phyloP scores from a whole-genome alignment of 129 eudicot species.

The Pulicaria dysenterica region DNA sequence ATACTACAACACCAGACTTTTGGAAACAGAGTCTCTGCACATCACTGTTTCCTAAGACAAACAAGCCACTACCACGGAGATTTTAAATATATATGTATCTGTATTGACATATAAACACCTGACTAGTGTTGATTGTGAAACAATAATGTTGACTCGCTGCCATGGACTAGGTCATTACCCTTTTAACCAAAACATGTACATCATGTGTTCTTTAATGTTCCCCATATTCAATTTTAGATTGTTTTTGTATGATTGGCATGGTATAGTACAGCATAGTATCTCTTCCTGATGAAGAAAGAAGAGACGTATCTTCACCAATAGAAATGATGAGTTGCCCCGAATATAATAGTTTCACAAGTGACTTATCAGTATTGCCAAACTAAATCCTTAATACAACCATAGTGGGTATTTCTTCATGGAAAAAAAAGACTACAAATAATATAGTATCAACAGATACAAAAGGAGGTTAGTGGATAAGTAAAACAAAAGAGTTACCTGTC shows the following conservation, averaged over 20 bases:
- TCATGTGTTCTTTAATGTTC: no score
- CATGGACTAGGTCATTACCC: no score
- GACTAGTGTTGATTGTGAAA: no score
- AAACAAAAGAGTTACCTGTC: constrained; percentile 61
- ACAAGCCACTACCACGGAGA: no score
- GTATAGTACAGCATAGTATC: background rate
- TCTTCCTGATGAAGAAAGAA: background rate
- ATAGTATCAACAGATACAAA: background rate
- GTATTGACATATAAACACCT: no score
- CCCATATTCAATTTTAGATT: no score
- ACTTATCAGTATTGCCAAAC: background rate
- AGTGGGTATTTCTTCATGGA: background rate
- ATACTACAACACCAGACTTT: constrained; percentile 19
- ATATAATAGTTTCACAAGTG: background rate
- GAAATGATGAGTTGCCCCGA: background rate
- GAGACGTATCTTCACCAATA: background rate
- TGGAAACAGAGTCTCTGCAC: background rate
- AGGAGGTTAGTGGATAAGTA: no score
- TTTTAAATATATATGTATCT: no score
- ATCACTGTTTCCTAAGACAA: no score
- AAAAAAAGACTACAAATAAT: background rate
- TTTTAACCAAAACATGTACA: no score
- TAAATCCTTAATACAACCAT: background rate
- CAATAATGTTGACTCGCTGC: no score
- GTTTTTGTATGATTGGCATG: no score